Evolutionary conservation across 2,329 filamentous ascomycete species (phyloP), one percentile per base, ranked within the genome.

Genomic region (Talaromyces sp.): DNA sequence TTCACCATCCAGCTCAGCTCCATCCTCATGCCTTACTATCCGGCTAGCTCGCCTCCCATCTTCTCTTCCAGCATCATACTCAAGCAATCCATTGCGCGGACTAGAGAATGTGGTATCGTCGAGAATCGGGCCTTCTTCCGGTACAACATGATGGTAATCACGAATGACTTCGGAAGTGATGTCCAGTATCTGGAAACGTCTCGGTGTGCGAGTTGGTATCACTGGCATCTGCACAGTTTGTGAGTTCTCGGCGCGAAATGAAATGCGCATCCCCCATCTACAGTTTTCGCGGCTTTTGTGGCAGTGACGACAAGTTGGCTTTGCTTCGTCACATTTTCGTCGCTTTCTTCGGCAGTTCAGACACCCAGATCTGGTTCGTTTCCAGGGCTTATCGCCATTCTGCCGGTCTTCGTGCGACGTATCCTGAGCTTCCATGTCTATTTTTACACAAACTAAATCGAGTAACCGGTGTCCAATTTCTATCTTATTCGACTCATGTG

Each of bases 341-440:
- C 59, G 43, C 31, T 50, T 61, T 22, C 35, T 19, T 35, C 59
- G 22, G 59, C 59, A 61, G 19, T 61, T 61, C 11, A 61, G 59
- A 61, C 59, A 61, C 27, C 59, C 59, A 39, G 59, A 48, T 61
- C 59, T 61, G 59, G 59, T 61, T 4, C 59, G 43, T 39, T 52
- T 61, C 52, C 52, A 56, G 31, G 9, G 35, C 33, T 56, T 56
- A 3, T 56, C 16, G 52, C 31, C 52, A 37, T 35, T 37, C 3
- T 19, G 27, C 10, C 31, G 52, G 16, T n/a, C 35, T 56, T 56
- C 31, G 13, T 56, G 31, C 11, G 24, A 50, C 10, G 22, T 31
- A 50, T 31, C 13, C 13, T 24, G 14, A 3, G 16, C 47, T 19
- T 50, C 47, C 47, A 50, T 50, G 22, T 19, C 43, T 27, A 6